Base-by-base conservation (phyloP, 805 yeast genomes). In the Saccharomycopsis amapae region DNA sequence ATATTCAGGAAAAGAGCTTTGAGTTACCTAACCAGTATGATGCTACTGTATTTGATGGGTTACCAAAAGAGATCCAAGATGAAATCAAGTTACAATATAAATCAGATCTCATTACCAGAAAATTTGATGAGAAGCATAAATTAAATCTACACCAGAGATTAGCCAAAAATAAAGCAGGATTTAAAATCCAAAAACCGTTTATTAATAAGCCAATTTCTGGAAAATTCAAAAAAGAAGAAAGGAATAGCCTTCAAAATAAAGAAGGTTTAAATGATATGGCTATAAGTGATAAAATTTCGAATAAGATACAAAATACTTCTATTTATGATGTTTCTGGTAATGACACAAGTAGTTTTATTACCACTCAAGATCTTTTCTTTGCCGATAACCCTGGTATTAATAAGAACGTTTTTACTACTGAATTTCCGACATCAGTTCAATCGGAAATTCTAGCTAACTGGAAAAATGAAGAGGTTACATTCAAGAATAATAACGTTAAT, bases 31-130 rank as follows among this genome's bases (percentile, higher is more conserved):
- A 55, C 35, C 54, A 73, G n/a, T 68, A 81, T 30, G 87, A 86
- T 55, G 68, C 78, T 72, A 75, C 72, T 2, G 85, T 83, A 1
- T 75, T 85, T 55, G 66, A 72, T 10, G 74, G 71, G 39, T 62
- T 88, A 6, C 96, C 96, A 0, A 54, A 61, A 2, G 82, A 79
- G 20, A 76, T 88, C 3, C 78, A 78, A 53, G 53, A 62, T 1
- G 96, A 88, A 54, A 57, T 88, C 1, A 67, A 64, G 49, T 58
- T 60, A 3, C 86, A 82, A 50, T 56, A 81, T 25, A 54, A 64
- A 5, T 40, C 46, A 7, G 42, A 40, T 13, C 40, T 30, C 30
- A 18, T 47, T n/a, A 12, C 26, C 1, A 38, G 37, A 32, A 33
- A 38, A 12, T 31, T 50, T 15, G 24, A 34, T 13, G 31, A 24